Conservation (phyloP, 345 rosid species). For the Ceriops zippeliana region DNA sequence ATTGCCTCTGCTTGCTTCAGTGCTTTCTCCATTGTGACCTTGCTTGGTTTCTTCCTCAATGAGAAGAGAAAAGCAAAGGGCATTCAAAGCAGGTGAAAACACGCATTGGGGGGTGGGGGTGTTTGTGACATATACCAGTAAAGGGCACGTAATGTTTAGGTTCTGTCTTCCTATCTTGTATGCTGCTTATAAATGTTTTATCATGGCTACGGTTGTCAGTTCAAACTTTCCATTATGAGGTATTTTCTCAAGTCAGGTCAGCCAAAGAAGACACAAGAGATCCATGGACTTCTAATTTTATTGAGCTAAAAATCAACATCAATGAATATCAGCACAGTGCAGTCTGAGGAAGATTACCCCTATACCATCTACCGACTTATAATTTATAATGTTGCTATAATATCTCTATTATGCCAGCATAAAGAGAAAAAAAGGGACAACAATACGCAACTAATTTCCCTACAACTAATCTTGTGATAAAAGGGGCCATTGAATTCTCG, state of each 20-base stretch:
- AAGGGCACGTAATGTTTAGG: neutral
- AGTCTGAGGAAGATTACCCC: neutral
- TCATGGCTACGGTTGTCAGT: neutral
- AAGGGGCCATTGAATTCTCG: conserved; percentile 56
- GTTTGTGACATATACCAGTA: no score
- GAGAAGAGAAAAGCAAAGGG: conserved; percentile 54
- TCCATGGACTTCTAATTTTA: conserved; percentile 6
- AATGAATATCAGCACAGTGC: no score
- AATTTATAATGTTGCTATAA: no score
- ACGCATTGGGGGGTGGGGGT: neutral
- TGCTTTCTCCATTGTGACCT: conserved; percentile 52
- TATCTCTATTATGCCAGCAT: no score
- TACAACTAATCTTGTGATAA: conserved; percentile 79
- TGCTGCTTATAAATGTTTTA: neutral
- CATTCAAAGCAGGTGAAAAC: conserved; percentile 7
- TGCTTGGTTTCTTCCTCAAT: conserved; percentile 42
- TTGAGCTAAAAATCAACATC: no score
- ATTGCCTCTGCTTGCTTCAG: conserved; percentile 61
- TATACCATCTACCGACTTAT: neutral
- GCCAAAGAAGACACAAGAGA: neutral
- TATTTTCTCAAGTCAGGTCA: neutral
- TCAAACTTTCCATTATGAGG: neutral
- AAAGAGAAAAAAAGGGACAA: no score
- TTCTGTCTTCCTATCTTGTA: neutral
- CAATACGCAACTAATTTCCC: neutral